Evolutionary conservation across 257 asterid genomes (phyloP).

Genomic region (Solanum clarkiae): DNA sequence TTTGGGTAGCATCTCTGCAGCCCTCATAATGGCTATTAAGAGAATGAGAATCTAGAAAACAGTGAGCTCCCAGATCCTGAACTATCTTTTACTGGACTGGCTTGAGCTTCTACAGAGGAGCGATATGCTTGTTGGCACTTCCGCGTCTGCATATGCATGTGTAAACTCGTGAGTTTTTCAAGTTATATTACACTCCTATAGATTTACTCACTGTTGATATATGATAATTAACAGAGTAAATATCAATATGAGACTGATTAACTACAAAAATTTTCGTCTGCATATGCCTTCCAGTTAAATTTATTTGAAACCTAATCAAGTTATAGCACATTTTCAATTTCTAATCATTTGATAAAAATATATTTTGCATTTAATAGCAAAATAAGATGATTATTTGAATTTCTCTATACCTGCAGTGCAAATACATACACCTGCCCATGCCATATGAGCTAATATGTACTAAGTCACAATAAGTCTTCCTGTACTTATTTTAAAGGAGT

Average conservation of each 20-base stretch:
- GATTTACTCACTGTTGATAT: neutral
- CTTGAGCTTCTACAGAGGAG: constrained; percentile 35
- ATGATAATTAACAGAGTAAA: neutral
- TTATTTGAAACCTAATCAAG: neutral
- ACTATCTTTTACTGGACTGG: constrained; percentile 61
- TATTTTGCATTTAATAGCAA: neutral
- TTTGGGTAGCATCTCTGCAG: neutral
- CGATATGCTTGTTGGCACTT: constrained; percentile 87
- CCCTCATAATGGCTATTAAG: constrained; percentile 20
- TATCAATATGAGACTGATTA: neutral
- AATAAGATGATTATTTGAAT: neutral
- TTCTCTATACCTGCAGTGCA: neutral
- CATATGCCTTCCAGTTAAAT: neutral
- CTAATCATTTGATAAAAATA: neutral
- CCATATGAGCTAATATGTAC: neutral
- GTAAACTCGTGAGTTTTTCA: neutral
- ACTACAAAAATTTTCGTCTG: neutral
- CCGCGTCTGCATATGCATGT: constrained; percentile 38
- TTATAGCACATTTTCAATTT: neutral
- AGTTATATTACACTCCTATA: neutral
- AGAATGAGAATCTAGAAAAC: constrained; percentile 80
- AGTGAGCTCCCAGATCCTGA: constrained; percentile 52
- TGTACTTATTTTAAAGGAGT: neutral
- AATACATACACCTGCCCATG: neutral
- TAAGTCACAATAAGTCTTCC: neutral